A percentile compares a stretch with the other conserved stretches of the same genome.
Conservation (phyloP, 352 stramenopile species). For the Phytophthora citricola region DNA sequence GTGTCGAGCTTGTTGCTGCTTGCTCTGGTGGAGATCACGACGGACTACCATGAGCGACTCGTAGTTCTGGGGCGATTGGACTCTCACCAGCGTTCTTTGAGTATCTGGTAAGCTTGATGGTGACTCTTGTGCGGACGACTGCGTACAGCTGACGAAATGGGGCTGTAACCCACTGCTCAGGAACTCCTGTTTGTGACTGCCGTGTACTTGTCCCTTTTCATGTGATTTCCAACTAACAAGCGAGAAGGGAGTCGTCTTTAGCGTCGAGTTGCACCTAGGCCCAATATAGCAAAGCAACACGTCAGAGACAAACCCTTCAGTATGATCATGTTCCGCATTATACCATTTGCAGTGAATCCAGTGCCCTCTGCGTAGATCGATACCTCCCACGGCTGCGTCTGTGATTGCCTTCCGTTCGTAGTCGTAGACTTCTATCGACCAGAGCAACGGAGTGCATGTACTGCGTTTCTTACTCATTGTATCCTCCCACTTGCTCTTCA, state of each 20-base stretch:
- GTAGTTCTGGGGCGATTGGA: constrained; percentile 22
- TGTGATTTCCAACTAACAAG: constrained; percentile 37
- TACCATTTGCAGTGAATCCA: constrained; percentile 69
- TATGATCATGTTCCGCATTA: neutral
- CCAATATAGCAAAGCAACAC: neutral
- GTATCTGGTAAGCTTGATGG: constrained; percentile 3
- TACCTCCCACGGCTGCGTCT: constrained; percentile 40
- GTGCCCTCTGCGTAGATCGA: constrained; percentile 50
- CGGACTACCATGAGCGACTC: constrained; percentile 33
- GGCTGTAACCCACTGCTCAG: constrained; percentile 12
- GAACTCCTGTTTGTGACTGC: constrained; percentile 13
- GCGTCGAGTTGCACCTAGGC: constrained; percentile 46
- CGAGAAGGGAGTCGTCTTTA: constrained; percentile 43
- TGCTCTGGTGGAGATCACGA: constrained; percentile 32
- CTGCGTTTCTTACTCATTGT: constrained; percentile 15
- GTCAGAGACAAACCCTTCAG: neutral
- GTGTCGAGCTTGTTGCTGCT: constrained; percentile 27
- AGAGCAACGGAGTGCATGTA: constrained; percentile 11
- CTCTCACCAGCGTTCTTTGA: neutral
- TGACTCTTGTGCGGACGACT: constrained; percentile 22
- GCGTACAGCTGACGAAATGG: constrained; percentile 29
- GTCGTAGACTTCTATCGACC: constrained; percentile 59
- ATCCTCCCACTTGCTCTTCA: constrained; percentile 1
- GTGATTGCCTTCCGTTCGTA: constrained; percentile 47
- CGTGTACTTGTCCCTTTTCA: constrained; percentile 34